Evolutionary conservation across 768 basidiomycete species (phyloP).

Genomic region (Bullera alba): DNA sequence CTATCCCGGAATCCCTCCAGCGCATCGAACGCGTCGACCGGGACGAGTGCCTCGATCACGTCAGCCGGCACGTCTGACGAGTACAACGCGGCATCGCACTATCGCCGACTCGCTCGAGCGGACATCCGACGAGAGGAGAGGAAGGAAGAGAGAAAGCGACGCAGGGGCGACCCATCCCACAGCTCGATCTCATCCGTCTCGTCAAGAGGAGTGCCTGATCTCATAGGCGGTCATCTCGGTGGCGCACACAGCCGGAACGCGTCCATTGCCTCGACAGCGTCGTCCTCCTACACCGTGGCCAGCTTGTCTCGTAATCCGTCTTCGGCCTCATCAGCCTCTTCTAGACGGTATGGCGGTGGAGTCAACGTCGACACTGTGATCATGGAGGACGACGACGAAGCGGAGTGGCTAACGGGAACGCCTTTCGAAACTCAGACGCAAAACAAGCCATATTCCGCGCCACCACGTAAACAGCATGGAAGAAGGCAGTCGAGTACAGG

Average conservation of each 20-base stretch:
- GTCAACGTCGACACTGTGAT: slow-evolving; percentile 25
- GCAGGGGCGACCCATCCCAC: slow-evolving; percentile 19
- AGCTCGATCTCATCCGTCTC: slow-evolving; percentile 20
- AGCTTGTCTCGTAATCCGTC: slow-evolving; percentile 27
- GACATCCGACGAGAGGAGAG: slow-evolving; percentile 38
- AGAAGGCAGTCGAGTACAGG: not conserved
- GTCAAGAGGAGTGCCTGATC: slow-evolving; percentile 27
- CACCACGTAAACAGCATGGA: not conserved
- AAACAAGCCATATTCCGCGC: not conserved
- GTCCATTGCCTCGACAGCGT: slow-evolving; percentile 26
- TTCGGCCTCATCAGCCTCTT: slow-evolving; percentile 20
- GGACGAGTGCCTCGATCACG: slow-evolving; percentile 7
- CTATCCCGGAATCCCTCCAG: slow-evolving; percentile 22
- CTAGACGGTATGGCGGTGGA: slow-evolving; percentile 16
- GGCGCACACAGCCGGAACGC: slow-evolving; percentile 21
- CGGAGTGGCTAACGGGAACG: slow-evolving; percentile 14
- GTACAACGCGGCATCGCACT: slow-evolving; percentile 37
- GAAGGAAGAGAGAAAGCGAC: slow-evolving; percentile 25
- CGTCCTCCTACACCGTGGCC: slow-evolving; percentile 18
- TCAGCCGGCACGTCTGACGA: slow-evolving; percentile 9
- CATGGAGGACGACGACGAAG: slow-evolving; percentile 34
- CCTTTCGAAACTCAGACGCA: not conserved
- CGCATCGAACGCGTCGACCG: slow-evolving; percentile 12
- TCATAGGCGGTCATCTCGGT: slow-evolving; percentile 35
- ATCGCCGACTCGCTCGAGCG: slow-evolving; percentile 37